Evolutionary conservation across 441 rosid genomes (phyloP), one percentile per base, ranked within the genome.

Genomic region (Adansonia gregorii): DNA sequence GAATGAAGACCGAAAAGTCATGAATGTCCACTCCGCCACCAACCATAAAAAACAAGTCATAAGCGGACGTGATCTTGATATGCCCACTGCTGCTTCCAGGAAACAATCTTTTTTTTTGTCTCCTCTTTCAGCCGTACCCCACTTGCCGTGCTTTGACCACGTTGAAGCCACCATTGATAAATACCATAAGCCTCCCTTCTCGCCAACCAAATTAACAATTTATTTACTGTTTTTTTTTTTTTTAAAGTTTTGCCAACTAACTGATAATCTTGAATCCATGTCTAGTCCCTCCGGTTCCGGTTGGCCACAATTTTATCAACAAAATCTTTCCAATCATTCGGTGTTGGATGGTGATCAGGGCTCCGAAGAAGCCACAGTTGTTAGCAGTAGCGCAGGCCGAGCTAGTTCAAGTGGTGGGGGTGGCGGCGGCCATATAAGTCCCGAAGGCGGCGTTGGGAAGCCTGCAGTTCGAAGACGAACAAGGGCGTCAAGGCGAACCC

Each of bases 401-500:
- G 39, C 73, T 51, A 20, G 55, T 5, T 22, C 73, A 7, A 69
- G 3, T 31, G 35, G 35, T 31, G 35, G 35, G 49, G 24, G 11
- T 20, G 20, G 43, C 43, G 6, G 43, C 43, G 6, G 43, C 58
- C 83, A 68, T 56, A 45, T 88, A 60, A 88, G 79, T 77, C 89
- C 95, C 0, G 93, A 90, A 22, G 94, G 93, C 9, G 88, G 98
- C 2, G 95, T 92, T 0, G n/a, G 90, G 2, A 93, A 89, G 88
- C 95, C 35, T 31, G 35, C 98, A 1, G 75, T 82, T 11, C 91
- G 98, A 2, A 85, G 93, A 63, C 82, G 97, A 63, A 86, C 97
- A 1, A 89, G 98, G 78, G 98, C 95, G 14, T 94, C 98, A 0
- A 85, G 98, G 27, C 85, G 98, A 74, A 89, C 98, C 80, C 98